A percentile compares a stretch with the other conserved stretches of the same genome.
These are phyloP conservation scores for Rosa rugosa DNA, from an alignment of 306 rosid species.

Conservation along the genomic window DNA sequence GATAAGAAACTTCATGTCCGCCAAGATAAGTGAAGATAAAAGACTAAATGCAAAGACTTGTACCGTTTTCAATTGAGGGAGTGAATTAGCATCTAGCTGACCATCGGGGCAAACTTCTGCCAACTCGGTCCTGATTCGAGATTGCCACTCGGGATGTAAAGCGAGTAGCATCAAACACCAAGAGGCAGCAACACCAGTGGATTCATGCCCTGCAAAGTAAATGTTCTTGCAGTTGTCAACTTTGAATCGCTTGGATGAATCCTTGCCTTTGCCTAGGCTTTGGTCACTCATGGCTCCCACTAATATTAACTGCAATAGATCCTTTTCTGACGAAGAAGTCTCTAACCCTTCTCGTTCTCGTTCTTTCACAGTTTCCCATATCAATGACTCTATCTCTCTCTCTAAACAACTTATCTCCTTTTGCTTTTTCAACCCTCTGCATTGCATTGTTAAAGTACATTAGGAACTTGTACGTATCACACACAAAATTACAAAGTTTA, in stretches of 20 bases:
- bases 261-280: conserved; percentile 42
- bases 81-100: conserved; percentile 42
- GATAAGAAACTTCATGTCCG: no score
- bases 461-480: neutral
- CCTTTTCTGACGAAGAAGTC: conserved; percentile 45
- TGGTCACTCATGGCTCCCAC: conserved; percentile 60
- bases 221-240: conserved; percentile 93
- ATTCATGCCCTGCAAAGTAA: conserved; percentile 93
- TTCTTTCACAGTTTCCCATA: conserved; percentile 74
- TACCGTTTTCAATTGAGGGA: conserved; percentile 67
- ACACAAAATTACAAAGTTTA: neutral
- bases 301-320: conserved; percentile 68
- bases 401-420: conserved; percentile 49
- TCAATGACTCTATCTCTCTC: conserved; percentile 70
- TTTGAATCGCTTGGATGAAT: conserved; percentile 60
- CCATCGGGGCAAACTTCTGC: conserved; percentile 61
- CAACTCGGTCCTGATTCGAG: conserved; percentile 57
- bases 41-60: neutral
- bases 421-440: conserved; percentile 35
- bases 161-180: conserved; percentile 94
- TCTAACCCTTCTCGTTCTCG: conserved; percentile 51
- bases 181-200: conserved; percentile 75
- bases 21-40: neutral
- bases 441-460: neutral
- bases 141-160: conserved; percentile 78